Percentiles rank a stretch among this genome's conserved stretches.
These are phyloP conservation scores for Teunomyces barrocoloradensis DNA, from an alignment of 805 yeast genomes.

Conservation along the genomic window DNA sequence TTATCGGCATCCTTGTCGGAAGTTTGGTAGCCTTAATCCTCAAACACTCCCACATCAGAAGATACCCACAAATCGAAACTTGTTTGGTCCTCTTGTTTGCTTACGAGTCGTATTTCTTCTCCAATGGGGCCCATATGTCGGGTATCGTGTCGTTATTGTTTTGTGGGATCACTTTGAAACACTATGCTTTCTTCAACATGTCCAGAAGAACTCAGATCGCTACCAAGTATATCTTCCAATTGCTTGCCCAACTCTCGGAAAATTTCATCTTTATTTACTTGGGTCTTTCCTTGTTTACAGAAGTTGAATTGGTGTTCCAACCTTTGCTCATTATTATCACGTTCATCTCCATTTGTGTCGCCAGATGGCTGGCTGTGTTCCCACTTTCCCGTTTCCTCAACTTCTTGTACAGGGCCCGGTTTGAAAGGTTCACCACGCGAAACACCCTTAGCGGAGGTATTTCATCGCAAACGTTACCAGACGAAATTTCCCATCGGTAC, in stretches of 20 bases:
- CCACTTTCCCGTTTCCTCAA: constrained; percentile 85
- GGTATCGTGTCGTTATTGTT: constrained; percentile 93
- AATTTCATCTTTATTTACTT: constrained; percentile 94
- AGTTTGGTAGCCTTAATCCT: constrained; percentile 83
- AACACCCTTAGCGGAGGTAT: constrained; percentile 38
- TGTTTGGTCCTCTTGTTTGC: constrained; percentile 88
- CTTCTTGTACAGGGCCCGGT: constrained; percentile 65
- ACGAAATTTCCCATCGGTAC: constrained; percentile 91
- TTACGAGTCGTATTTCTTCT: constrained; percentile 93
- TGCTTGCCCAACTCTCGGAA: constrained; percentile 91
- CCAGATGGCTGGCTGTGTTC: constrained; percentile 97
- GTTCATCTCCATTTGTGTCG: constrained; percentile 84
- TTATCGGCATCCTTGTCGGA: constrained; percentile 88
- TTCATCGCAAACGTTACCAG: constrained; percentile 49
- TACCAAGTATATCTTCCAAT: constrained; percentile 89
- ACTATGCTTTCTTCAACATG: constrained; percentile 97
- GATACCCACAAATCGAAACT: constrained; percentile 97
- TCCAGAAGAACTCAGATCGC: constrained; percentile 96
- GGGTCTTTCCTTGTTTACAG: constrained; percentile 92
- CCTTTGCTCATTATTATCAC: constrained; percentile 91
- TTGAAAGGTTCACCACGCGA: constrained; percentile 37
- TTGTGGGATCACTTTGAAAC: constrained; percentile 95
- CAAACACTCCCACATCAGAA: constrained; percentile 88
- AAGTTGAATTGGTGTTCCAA: constrained; percentile 91
- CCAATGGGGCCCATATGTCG: constrained; percentile 99